Conservation (phyloP, 225 moss, liverwort and hornwort genomes). For the Neckera pumila region DNA sequence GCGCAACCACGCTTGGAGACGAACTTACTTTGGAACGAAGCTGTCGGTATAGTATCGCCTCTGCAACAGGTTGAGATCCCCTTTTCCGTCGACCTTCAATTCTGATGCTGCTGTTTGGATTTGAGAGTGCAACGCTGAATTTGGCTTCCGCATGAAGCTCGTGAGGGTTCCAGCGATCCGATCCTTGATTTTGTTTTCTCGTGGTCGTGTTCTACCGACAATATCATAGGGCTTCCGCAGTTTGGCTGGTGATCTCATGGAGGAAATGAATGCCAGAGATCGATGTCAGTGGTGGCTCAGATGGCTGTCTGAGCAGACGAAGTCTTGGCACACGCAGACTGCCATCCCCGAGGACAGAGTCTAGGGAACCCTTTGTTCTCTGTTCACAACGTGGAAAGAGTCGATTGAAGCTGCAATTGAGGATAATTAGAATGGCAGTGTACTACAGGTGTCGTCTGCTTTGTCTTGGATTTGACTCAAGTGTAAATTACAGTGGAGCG, state of each 20-base stretch:
- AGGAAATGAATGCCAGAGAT: not conserved
- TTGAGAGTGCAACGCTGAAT: not conserved
- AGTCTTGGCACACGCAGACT: not conserved
- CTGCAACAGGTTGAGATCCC: not conserved
- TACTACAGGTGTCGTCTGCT: too few species aligned
- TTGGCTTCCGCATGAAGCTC: not conserved
- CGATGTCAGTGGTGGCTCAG: not conserved
- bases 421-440: too few species aligned
- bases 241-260: not conserved
- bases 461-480: too few species aligned
- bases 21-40: not conserved
- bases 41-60: not conserved
- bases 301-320: not conserved
- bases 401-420: too few species aligned
- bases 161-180: not conserved
- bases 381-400: too few species aligned
- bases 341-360: not conserved
- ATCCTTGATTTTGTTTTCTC: not conserved
- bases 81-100: not conserved
- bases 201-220: not conserved
- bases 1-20: not conserved
- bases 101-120: not conserved
- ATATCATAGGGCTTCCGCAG: not conserved
- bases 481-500: too few species aligned
- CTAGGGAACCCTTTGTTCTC: not conserved